Conservation (phyloP, 495 filamentous ascomycete genomes). For the Parachaetomium inaequale region DNA sequence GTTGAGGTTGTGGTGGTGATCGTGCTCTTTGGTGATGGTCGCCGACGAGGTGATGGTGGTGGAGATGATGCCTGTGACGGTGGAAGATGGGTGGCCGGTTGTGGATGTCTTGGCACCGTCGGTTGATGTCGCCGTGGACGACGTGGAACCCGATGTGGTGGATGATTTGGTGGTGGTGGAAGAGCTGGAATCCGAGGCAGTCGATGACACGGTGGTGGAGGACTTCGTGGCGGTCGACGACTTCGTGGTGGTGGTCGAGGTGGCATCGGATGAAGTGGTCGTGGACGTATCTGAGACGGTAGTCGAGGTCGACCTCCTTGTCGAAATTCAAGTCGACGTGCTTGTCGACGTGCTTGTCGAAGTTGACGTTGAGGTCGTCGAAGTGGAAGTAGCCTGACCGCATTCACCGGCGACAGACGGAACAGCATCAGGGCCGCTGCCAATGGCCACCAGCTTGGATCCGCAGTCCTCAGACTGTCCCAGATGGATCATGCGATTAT, state of each 20-base stretch:
- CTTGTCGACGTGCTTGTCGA: not conserved
- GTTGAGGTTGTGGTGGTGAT: slow-evolving; percentile 37
- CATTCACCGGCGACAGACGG: slow-evolving; percentile 20
- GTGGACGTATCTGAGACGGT: not conserved
- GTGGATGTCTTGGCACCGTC: not conserved
- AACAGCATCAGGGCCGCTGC: slow-evolving; percentile 24
- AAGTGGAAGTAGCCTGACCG: not conserved
- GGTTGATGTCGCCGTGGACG: not conserved
- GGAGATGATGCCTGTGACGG: not conserved
- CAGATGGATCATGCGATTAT: slow-evolving; percentile 80
- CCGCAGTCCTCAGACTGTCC: slow-evolving; percentile 53
- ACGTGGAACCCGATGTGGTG: not conserved
- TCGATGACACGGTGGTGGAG: not conserved
- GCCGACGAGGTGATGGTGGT: slow-evolving; percentile 20
- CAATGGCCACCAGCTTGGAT: slow-evolving; percentile 26
- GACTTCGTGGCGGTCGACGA: not conserved
- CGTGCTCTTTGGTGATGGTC: slow-evolving; percentile 24
- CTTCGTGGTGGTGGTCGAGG: not conserved
- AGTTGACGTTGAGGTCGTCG: not conserved
- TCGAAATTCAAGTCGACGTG: not conserved
- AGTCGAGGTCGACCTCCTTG: not conserved
- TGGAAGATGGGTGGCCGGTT: not conserved
- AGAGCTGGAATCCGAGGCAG: slow-evolving; percentile 24
- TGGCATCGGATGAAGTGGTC: not conserved
- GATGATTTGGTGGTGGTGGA: not conserved